Evolutionary conservation across 257 asterid species (phyloP), one percentile per base, ranked within the genome.

Genomic region (Salvia rosmarinus): DNA sequence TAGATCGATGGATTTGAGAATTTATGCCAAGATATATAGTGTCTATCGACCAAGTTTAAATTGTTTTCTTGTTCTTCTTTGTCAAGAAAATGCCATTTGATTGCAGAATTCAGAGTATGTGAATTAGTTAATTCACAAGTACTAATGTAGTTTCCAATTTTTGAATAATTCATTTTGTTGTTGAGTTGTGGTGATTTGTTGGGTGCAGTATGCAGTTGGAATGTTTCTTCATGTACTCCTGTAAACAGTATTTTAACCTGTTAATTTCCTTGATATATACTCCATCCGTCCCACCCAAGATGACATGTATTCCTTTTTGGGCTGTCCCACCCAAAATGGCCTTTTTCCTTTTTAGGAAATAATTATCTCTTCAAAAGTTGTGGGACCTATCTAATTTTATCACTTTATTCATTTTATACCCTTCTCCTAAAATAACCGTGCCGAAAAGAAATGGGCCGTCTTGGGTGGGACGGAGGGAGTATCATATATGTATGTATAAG

Each of bases 21-120:
- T 69, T 40, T 55, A 54, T 64, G 47, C 46, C 17, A 47, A 43
- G 49, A 20, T 50, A 20, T 52, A 35, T n/a, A 40, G 25, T 28
- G 28, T 56, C 40, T 32, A 6, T 28, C 56, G 44, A 32, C 37
- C 37, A 1, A 66, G 17, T 16, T 49, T 64, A 17, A 30, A 16
- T 50, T 4, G 12, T 72, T 23, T 63, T 6, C 14, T 35, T 63
- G 47, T 50, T 40, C 42, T 19, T 11, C 14, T 40, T 17, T 49
- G 43, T 47, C 32, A 5, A 9, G 37, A n/a, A 62, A 74, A 57
- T 32, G 30, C 9, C 65, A 47, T 59, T 6, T 21, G 63, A 75
- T 39, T 44, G 17, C 51, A 46, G 65, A 34, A 21, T 52, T 50
- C 42, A 14, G 12, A 39, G 64, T 52, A 3, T 43, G 47, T 63